Percentiles rank a stretch among this genome's conserved stretches.
Conservation (phyloP, 164 flowering plant species). For the Berberis vulgaris region DNA sequence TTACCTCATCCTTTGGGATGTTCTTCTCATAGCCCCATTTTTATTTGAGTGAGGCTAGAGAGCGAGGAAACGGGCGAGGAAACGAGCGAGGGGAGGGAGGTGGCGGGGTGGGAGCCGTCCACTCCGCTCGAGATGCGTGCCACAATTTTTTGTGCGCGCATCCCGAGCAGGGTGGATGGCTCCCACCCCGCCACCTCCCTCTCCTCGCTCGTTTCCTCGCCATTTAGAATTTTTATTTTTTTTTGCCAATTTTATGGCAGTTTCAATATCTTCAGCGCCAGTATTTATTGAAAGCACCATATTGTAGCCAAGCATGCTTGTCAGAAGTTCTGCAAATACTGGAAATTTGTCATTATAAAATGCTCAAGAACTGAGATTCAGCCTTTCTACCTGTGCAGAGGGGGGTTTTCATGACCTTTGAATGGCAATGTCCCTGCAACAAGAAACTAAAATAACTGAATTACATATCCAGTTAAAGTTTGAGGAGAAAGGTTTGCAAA, state of each 20-base stretch:
- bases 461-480: too few species aligned
- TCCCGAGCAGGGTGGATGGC: too few species aligned
- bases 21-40: conserved; percentile 49
- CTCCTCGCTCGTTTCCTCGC: too few species aligned
- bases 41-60: too few species aligned
- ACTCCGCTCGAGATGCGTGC: too few species aligned
- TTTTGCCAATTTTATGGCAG: conserved; percentile 6
- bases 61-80: too few species aligned
- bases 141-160: too few species aligned
- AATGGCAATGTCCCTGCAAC: conserved; percentile 28
- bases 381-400: conserved; percentile 64
- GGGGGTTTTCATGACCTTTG: conserved; percentile 72
- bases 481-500: not conserved
- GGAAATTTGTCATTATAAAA: conserved; percentile 90
- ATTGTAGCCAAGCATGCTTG: conserved; percentile 76
- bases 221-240: not conserved
- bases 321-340: conserved; percentile 58
- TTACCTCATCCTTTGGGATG: conserved; percentile 81
- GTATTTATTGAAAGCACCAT: conserved; percentile 99
- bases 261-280: conserved; percentile 55
- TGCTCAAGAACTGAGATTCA: conserved; percentile 91
- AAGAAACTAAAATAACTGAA: too few species aligned
- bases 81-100: too few species aligned
- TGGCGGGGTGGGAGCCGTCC: too few species aligned
- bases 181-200: too few species aligned